A percentile compares a stretch with the other conserved stretches of the same genome.
Evolutionary conservation across 768 basidiomycete genomes (phyloP).

Genomic region (Termitomyces sp.): DNA sequence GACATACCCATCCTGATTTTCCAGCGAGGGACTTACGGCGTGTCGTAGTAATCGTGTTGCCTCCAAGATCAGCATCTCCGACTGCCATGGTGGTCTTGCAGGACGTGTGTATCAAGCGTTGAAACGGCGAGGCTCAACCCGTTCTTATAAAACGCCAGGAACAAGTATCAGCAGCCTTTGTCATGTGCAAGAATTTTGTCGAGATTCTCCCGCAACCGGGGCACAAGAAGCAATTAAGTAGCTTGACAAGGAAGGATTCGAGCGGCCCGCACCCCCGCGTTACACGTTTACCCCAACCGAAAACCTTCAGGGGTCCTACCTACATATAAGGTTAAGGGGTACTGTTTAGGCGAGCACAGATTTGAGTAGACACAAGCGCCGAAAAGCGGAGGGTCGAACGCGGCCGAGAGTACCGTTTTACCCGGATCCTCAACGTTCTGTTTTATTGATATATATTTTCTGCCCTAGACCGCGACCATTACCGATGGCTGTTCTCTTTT

Average conservation of each 20-base stretch:
- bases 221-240: conserved; percentile 3
- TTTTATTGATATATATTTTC: too few relatives aligned
- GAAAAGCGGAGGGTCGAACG: too few relatives aligned
- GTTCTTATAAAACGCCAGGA: neutral
- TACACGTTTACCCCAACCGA: neutral
- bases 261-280: neutral
- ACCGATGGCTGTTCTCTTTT: too few relatives aligned
- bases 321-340: too few relatives aligned
- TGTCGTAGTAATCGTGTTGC: conserved; percentile 27
- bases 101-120: neutral
- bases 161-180: neutral
- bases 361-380: too few relatives aligned
- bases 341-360: neutral
- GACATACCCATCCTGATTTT: conserved; percentile 58
- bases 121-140: neutral
- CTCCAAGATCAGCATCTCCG: conserved; percentile 30
- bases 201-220: neutral
- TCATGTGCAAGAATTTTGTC: conserved; percentile 3
- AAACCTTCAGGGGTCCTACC: too few relatives aligned
- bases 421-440: too few relatives aligned
- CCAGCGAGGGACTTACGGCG: conserved; percentile 55
- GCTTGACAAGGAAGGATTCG: neutral
- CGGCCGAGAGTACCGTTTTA: too few relatives aligned
- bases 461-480: too few relatives aligned
- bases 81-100: conserved; percentile 29